A percentile compares a stretch with the other conserved stretches of the same genome.
Conservation (phyloP, 2,329 filamentous ascomycete genomes). For the Xylariaceae sp. region DNA sequence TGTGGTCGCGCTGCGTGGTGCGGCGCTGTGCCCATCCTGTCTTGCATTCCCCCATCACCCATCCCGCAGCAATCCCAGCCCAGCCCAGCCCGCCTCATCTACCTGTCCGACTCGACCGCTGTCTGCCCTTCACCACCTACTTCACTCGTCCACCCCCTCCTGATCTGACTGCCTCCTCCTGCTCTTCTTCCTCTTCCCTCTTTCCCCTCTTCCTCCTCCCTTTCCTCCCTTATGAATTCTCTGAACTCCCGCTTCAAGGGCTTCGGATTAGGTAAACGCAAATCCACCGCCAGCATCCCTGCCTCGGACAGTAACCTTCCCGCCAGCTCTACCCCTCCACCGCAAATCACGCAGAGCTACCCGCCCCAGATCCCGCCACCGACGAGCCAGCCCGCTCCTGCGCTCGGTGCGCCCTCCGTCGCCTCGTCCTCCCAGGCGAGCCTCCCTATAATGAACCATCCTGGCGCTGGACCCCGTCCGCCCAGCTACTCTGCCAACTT, state of each 20-base stretch:
- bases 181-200: conserved; percentile 12
- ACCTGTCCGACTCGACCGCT: conserved; percentile 2
- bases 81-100: conserved; percentile 3
- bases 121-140: conserved; percentile 15
- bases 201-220: conserved; percentile 23
- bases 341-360: conserved; percentile 53
- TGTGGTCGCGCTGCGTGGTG: neutral
- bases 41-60: conserved; percentile 1
- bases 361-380: conserved; percentile 24
- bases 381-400: conserved; percentile 36
- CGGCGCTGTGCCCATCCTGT: neutral
- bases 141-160: conserved; percentile 8
- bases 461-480: conserved; percentile 57
- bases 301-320: conserved; percentile 42
- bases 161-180: conserved; percentile 3
- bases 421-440: conserved; percentile 47
- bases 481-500: conserved; percentile 63
- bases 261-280: conserved; percentile 79
- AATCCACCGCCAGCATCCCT: conserved; percentile 62
- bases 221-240: conserved; percentile 63
- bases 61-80: conserved; percentile 1
- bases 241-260: conserved; percentile 77
- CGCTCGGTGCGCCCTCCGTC: conserved; percentile 41
- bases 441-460: conserved; percentile 62
- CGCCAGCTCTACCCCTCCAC: conserved; percentile 38